Evolutionary conservation across 108 stramenopile genomes (phyloP), one percentile per base, ranked within the genome.

Genomic region (Cylindrotheca closterium): DNA sequence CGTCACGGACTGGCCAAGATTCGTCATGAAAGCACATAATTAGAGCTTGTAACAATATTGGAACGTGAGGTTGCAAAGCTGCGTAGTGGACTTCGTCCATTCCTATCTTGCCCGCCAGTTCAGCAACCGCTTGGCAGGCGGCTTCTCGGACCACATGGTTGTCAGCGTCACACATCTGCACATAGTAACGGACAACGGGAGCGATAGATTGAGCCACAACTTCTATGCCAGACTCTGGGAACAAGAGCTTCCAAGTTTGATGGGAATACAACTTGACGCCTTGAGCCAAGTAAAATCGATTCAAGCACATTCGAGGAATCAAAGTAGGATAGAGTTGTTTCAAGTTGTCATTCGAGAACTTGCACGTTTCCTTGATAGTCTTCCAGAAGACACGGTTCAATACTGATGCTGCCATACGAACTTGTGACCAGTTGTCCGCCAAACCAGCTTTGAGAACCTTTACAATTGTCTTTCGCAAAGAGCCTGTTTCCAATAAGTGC

Each of bases 1-100:
- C 95, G 61, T 98, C 98, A 30, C 98, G 90, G 37, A 98, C 98
- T 10, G 98, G 98, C 98, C 98, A 98, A 26, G 89, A 92, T 63
- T 97, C 98, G 61, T 98, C 98, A 61, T 93, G 91, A 67, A 98
- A 97, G 79, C 97, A 97, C 81, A 94, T 95, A 32, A 96, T 63
- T n/a, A 98, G 76, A 3, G 96, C 93, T 68, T 93, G 79, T 33
- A 94, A 71, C 70, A 94, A 63, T 49, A 78, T 73, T 10, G 73
- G 55, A n/a, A 94, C 87, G 63, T 91, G 73, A 2, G 88, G 85
- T 49, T 86, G 80, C 34, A 94, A 79, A 15, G 23, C 46, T 12
- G 25, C 4, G 1, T 56, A 49, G 54, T 69, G 27, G 30, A 37
- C 17, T 21, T 57, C 58, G 42, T 68, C 66, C 52, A 34, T 48